Percentiles rank a stretch among this genome's conserved stretches.
Evolutionary conservation across 768 basidiomycete species (phyloP).

Genomic region (Lactarius trivialis): DNA sequence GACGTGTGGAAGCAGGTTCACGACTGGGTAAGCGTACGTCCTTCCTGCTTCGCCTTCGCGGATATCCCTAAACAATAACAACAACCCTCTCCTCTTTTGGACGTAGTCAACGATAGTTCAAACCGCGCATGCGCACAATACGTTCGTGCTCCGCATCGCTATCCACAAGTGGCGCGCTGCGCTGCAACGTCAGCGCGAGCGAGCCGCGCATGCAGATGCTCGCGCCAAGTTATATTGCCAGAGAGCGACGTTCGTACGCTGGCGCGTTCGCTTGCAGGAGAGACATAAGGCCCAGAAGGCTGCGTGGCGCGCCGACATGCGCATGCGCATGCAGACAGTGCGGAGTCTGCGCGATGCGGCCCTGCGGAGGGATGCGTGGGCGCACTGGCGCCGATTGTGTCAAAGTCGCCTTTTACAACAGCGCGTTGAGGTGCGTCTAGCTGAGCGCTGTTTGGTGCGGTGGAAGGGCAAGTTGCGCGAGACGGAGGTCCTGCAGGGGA

Average conservation of each 20-base stretch:
- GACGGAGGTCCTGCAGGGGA: constrained; percentile 39
- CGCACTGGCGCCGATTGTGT: constrained; percentile 57
- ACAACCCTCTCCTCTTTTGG: not conserved
- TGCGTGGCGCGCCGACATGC: constrained; percentile 66
- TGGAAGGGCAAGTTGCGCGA: constrained; percentile 47
- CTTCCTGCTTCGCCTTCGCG: constrained; percentile 16
- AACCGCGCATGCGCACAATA: constrained; percentile 61
- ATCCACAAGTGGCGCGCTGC: constrained; percentile 57
- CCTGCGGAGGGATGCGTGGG: constrained; percentile 53
- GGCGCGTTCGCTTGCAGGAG: constrained; percentile 50
- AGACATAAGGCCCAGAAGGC: constrained; percentile 49
- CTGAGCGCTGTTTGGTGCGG: constrained; percentile 38
- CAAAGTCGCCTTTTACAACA: constrained; percentile 46
- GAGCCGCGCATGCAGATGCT: constrained; percentile 37
- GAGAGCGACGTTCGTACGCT: constrained; percentile 38
- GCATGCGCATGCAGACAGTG: constrained; percentile 56
- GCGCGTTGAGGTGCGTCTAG: constrained; percentile 41
- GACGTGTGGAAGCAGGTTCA: constrained; percentile 67
- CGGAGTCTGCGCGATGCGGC: constrained; percentile 49
- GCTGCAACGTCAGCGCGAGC: constrained; percentile 33
- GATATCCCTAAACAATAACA: not conserved
- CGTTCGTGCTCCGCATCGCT: constrained; percentile 50
- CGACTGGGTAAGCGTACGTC: constrained; percentile 66
- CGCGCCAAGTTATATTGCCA: constrained; percentile 42
- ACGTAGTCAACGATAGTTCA: constrained; percentile 64